Evolutionary conservation across 306 rosid genomes (phyloP), one percentile per base, ranked within the genome.

Genomic region (Dryas drummondii): DNA sequence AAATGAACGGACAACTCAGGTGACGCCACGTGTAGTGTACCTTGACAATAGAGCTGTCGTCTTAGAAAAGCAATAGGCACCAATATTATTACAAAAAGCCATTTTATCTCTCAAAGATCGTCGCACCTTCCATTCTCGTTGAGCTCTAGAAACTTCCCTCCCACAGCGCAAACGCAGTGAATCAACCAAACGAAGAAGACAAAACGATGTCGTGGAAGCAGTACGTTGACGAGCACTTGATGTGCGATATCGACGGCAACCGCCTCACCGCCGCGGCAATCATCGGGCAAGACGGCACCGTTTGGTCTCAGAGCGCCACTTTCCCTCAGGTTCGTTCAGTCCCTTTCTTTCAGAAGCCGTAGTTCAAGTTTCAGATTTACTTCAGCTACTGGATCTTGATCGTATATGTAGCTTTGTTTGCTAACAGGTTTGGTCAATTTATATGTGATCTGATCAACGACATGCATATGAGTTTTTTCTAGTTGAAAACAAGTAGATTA

Each of bases 221-320:
- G n/a, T 90, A 90, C 52, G 92, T 90, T 1, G 96, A 90, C 59
- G 96, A 90, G 3, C 96, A 90, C 78, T 88, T 90, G 77, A 72
- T 90, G 72, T 90, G 96, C 70, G 92, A 90, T 0, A 86, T 87
- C 22, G 96, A 90, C 9, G 89, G 92, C 7, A 84, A 87, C 53
- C 66, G 51, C 60, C 90, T 90, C 77, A 47, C 61, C 14, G 70
- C 88, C 47, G 90, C 96, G 0, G 96, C 96, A 27, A 90, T 90
- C 71, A 7, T 90, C 66, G 96, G 96, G 66, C 88, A 72, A 2
- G 92, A 90, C 69, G 96, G 96, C 56, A 84, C 80, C 76, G 87
- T 90, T 78, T 90, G 96, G 96, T 86, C 96, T 8, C 86, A 87
- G 89, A 90, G 96, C 79, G 0, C 80, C 70, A 82, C 49, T 48